Conservation (phyloP, 257 asterid genomes). For the Solanum dulcamara region DNA sequence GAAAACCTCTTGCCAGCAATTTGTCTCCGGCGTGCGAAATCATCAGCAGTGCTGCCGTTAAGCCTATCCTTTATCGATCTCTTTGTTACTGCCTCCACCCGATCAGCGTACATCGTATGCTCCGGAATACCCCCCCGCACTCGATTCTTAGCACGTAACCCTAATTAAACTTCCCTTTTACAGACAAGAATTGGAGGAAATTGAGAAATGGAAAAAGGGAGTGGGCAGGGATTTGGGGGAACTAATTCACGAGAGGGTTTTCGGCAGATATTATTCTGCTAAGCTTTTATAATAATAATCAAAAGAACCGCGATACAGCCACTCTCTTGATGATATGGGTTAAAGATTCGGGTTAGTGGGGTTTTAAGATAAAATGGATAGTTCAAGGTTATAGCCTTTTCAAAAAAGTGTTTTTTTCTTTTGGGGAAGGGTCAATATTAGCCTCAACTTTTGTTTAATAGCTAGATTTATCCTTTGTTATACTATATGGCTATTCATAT, state of each 20-base stretch:
- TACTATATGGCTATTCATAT: no score
- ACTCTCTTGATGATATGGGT: not conserved
- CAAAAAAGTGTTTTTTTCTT: no score
- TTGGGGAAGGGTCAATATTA: no score
- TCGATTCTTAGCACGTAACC: slow-evolving; percentile 12
- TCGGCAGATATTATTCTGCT: not conserved
- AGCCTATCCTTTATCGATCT: slow-evolving; percentile 73
- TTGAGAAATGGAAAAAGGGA: not conserved
- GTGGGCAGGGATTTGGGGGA: not conserved
- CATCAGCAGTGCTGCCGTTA: slow-evolving; percentile 35
- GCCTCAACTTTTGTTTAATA: no score
- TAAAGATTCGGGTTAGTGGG: not conserved
- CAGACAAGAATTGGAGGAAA: not conserved
- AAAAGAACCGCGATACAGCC: not conserved
- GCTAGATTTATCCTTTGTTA: no score
- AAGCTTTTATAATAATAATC: not conserved
- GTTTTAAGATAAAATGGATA: no score
- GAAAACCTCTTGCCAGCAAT: slow-evolving; percentile 60
- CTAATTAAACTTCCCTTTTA: slow-evolving; percentile 11
- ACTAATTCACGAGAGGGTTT: not conserved
- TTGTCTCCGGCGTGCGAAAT: slow-evolving; percentile 41
- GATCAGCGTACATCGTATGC: slow-evolving; percentile 70
- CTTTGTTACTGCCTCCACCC: slow-evolving; percentile 49
- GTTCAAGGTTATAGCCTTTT: no score
- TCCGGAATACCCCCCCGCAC: slow-evolving; percentile 1